phyloP scores from a whole-genome alignment of 805 yeast genomes.

The Myxozyma sirexii region DNA sequence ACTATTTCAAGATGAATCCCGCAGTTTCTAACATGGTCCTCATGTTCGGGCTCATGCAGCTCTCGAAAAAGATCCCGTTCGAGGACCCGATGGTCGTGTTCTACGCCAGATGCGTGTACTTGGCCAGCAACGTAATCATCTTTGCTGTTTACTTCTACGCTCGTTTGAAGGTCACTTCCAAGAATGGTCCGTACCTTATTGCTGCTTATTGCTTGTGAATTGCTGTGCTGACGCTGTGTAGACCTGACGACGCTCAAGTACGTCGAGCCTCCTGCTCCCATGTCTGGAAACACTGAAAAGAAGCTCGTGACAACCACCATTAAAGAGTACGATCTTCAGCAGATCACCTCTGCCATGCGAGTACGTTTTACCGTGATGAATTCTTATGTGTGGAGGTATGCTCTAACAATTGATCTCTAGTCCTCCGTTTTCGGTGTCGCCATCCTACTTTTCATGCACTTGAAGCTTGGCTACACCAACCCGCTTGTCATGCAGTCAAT shows the following conservation, averaged over 20 bases:
- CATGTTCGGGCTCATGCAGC: slow-evolving; percentile 97
- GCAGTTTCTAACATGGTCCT: slow-evolving; percentile 81
- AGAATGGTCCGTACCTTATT: slow-evolving; percentile 55
- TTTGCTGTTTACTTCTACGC: slow-evolving; percentile 68
- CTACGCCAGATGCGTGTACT: slow-evolving; percentile 75
- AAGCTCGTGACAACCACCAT: slow-evolving; percentile 87
- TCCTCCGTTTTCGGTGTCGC: slow-evolving; percentile 86
- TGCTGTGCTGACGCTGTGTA: not conserved
- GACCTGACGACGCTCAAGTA: slow-evolving; percentile 88
- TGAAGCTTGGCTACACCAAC: slow-evolving; percentile 95
- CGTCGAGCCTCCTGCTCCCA: slow-evolving; percentile 78
- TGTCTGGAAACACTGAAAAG: slow-evolving; percentile 77
- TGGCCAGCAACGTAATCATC: slow-evolving; percentile 65
- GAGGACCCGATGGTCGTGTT: slow-evolving; percentile 76
- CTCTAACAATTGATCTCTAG: slow-evolving; percentile 38
- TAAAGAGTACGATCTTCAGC: slow-evolving; percentile 90
- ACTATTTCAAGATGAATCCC: slow-evolving; percentile 64
- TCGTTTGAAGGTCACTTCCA: slow-evolving; percentile 60
- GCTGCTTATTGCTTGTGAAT: not conserved
- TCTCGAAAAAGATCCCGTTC: slow-evolving; percentile 82
- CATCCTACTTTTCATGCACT: slow-evolving; percentile 98
- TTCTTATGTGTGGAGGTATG: not conserved
- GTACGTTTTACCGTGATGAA: slow-evolving; percentile 14
- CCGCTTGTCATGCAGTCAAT: slow-evolving; percentile 95
- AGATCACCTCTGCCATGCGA: slow-evolving; percentile 68